These are phyloP conservation scores for Chrysosporium queenslandicum DNA, from an alignment of 2,329 filamentous ascomycete genomes.

Conservation along the genomic window DNA sequence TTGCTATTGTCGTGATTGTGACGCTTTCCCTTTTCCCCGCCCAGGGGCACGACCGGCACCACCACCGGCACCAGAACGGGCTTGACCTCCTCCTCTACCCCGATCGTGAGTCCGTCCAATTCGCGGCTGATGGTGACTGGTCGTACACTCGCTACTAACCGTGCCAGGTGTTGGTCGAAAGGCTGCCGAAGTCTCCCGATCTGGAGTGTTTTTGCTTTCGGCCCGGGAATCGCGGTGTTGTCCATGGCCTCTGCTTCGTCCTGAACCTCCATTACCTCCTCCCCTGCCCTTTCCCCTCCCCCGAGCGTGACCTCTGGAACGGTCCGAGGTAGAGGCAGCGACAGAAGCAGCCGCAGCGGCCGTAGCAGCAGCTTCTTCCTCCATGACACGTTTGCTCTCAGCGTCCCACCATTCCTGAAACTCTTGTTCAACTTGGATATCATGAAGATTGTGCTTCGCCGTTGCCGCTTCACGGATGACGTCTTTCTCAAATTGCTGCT, in stretches of 20 bases:
- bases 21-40: not conserved
- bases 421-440: conserved; percentile 93
- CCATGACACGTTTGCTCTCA: conserved; percentile 62
- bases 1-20: not conserved
- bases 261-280: not conserved
- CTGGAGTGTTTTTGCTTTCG: not conserved
- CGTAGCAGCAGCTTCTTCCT: conserved; percentile 43
- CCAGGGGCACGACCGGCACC: not conserved
- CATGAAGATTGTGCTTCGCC: conserved; percentile 78
- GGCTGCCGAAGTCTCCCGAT: not conserved
- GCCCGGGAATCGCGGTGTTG: not conserved
- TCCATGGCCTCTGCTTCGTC: not conserved
- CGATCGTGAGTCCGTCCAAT: not conserved
- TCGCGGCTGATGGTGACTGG: not conserved
- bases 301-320: conserved; percentile 16
- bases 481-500: conserved; percentile 77
- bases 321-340: not conserved
- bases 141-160: not conserved
- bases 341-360: conserved; percentile 1
- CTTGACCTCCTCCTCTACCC: not conserved
- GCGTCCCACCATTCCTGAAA: conserved; percentile 97
- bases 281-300: conserved; percentile 2
- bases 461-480: conserved; percentile 65
- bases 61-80: not conserved
- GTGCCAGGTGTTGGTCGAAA: not conserved